Percentiles rank a stretch among this genome's conserved stretches.
These are phyloP conservation scores for Pythium dissotocum DNA, from an alignment of 352 stramenopile species.

Conservation along the genomic window DNA sequence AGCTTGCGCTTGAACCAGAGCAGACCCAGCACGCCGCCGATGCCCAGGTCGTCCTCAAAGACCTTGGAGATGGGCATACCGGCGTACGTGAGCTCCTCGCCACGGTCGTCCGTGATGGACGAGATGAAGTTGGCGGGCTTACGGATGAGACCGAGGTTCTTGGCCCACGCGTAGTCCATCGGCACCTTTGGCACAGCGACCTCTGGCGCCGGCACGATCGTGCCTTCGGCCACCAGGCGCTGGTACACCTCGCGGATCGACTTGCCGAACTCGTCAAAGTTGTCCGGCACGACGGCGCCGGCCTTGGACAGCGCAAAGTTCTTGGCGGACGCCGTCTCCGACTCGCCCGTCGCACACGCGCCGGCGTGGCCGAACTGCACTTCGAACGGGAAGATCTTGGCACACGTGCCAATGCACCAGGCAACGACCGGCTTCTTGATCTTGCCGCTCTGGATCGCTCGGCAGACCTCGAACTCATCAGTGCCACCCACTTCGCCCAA, in stretches of 20 bases:
- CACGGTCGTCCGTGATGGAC: conserved; percentile 96
- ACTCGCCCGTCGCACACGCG: conserved; percentile 91
- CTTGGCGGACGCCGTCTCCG: conserved; percentile 94
- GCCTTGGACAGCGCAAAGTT: conserved; percentile 90
- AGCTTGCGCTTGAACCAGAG: conserved; percentile 95
- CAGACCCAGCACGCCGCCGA: conserved; percentile 94
- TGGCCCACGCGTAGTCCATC: conserved; percentile 97
- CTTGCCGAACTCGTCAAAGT: conserved; percentile 95
- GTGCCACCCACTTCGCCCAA: conserved; percentile 95
- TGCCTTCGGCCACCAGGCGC: conserved; percentile 70
- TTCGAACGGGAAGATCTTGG: conserved; percentile 97
- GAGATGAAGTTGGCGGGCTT: conserved; percentile 98
- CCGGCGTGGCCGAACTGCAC: conserved; percentile 97
- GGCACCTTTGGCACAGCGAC: conserved; percentile 93
- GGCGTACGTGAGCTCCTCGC: conserved; percentile 94
- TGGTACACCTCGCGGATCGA: conserved; percentile 92
- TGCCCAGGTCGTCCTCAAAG: conserved; percentile 92
- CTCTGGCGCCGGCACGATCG: conserved; percentile 87
- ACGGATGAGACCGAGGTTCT: conserved; percentile 94
- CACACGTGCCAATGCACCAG: conserved; percentile 98
- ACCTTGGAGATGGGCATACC: conserved; percentile 96
- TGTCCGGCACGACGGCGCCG: conserved; percentile 91
- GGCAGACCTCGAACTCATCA: conserved; percentile 96
- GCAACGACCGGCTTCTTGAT: conserved; percentile 97
- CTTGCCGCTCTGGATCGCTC: conserved; percentile 91